phyloP scores from a whole-genome alignment of 2,329 filamentous ascomycete genomes.

The Ascochyta viciae-villosae region DNA sequence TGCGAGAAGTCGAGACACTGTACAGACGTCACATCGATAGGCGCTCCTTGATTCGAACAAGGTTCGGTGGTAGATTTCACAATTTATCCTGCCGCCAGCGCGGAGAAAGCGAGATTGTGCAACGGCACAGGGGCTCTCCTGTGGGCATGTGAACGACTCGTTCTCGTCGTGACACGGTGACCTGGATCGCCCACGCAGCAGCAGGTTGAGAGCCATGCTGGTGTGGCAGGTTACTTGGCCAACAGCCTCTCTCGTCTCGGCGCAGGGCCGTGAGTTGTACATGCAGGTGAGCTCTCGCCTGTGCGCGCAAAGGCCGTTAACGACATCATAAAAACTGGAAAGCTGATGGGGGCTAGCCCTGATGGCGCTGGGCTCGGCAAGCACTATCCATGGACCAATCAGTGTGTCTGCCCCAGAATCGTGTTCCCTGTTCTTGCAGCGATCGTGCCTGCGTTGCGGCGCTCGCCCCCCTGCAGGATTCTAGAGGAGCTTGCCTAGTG shows the following conservation, averaged over 20 bases:
- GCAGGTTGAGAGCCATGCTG: constrained; percentile 6
- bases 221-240: constrained; percentile 22
- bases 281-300: constrained; percentile 21
- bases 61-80: constrained; percentile 25
- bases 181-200: constrained; percentile 8
- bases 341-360: constrained; percentile 7
- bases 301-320: constrained; percentile 6
- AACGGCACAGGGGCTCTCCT: constrained; percentile 13
- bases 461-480: constrained; percentile 18
- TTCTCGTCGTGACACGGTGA: constrained; percentile 10
- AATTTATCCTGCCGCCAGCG: constrained; percentile 17
- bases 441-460: constrained; percentile 25
- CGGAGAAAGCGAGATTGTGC: constrained; percentile 14
- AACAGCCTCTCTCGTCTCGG: constrained; percentile 4
- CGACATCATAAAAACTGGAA: constrained; percentile 30
- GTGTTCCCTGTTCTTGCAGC: constrained; percentile 22
- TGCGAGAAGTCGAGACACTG: constrained; percentile 14
- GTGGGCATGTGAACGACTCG: constrained; percentile 11
- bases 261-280: constrained; percentile 24
- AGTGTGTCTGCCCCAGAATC: not conserved
- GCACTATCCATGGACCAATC: constrained; percentile 26
- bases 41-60: constrained; percentile 26
- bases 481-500: constrained; percentile 3
- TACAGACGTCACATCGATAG: constrained; percentile 23
- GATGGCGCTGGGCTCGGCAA: constrained; percentile 13